Evolutionary conservation across 345 rosid species (phyloP), one percentile per base, ranked within the genome.

Genomic region (Hypericum androsaemum): DNA sequence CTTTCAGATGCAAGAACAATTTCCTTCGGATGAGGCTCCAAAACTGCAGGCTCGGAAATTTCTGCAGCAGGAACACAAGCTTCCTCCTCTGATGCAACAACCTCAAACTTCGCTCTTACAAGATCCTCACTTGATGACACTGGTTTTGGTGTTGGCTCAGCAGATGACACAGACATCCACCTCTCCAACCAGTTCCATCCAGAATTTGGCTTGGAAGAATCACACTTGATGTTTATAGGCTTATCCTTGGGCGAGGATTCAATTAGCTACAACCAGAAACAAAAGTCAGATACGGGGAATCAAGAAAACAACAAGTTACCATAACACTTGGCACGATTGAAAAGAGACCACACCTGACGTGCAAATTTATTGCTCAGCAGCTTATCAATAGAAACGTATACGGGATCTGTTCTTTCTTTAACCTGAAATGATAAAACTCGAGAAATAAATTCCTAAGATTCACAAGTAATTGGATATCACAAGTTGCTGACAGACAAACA

Each of bases 161-260:
- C 53, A 7, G 79, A 70, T 9, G 80, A 69, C 52, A 72, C 82
- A 44, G 85, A 61, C 94, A 81, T 83, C 97, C 99, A 88, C 53
- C 99, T 75, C 81, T 88, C 97, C 77, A 92, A 69, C 97, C 97
- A 92, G 64, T 63, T 77, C 99, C 99, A 92, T 47, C 84, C 77
- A 62, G 90, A 80, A 66, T 80, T 78, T 38, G 82, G 84, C 53
- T 86, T 81, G 14, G 77, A 71, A 47, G 85, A 66, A 74, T 92
- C 97, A 59, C 96, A 83, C 72, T 92, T 92, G 61, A 92, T 71
- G 57, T 54, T 57, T 52, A 88, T 77, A 58, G 83, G 79, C 68
- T 69, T 78, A 32, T 61, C 62, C 80, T 78, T 83, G 6, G 87
- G 87, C 37, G 80, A 74, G 58, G 97, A 83, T 48, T 81, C 78